Base-by-base conservation (phyloP, 2,329 filamentous ascomycete genomes). In the Parascedosporium putredinis region DNA sequence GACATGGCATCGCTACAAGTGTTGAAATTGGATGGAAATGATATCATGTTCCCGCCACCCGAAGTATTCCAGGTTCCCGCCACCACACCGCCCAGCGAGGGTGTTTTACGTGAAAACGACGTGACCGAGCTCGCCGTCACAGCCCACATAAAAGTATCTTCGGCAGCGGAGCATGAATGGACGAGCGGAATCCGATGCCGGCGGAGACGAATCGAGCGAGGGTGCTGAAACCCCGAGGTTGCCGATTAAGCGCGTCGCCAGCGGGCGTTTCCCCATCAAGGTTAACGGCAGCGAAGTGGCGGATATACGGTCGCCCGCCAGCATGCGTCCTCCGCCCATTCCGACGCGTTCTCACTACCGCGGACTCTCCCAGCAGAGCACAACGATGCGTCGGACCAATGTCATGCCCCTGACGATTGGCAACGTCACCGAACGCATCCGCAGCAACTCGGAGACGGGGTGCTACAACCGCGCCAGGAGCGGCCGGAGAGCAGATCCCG, bases 1-100 rank as follows among this genome's bases (percentile, higher is more conserved):
- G 89, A 95, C 55, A 95, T 96, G 86, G 83, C 78, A 51, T 93
- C 88, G 50, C 70, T 97, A 52, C 87, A 91, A 62, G 86, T 94
- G 56, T 74, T 97, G 51, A 95, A 95, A 64, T 79, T 96, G 31
- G 86, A 91, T 51, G 88, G 88, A 43, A 96, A 96, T 58, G 87
- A 87, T 7, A 78, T 96, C 52, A 78, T 76, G 52, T 91, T 91
- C 58, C 89, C 89, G 3, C 84, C 87, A 14, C 79, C 76, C 57
- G 81, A 85, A 55, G 73, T 84, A 12, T 68, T 78, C 9, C 74
- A 76, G 58, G 71, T 73, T 16, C 67, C 67, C 36, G 29, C 38
- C 10, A 10, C 48, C 3, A 79, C 70, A 45, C 75, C 76, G 16
- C 72, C 77, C 2, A 77, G 78, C 55, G 76, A 80, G 33, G 70